Percentiles rank a stretch among this genome's conserved stretches.
These are phyloP conservation scores for Alternaria ventricosa DNA, from an alignment of 2,329 filamentous ascomycete species.

Conservation along the genomic window DNA sequence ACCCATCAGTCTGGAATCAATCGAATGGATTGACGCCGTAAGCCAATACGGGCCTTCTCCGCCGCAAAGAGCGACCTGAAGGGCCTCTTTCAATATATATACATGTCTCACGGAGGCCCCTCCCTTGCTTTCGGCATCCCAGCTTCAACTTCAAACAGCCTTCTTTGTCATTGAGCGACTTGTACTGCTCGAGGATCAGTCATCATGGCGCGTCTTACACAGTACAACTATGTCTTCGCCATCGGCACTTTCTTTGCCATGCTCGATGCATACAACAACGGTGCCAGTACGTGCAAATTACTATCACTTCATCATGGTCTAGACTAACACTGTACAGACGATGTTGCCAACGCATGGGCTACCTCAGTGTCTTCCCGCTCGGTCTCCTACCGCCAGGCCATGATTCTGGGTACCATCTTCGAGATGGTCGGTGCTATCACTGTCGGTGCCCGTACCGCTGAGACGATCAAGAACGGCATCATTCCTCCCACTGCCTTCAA, in stretches of 20 bases:
- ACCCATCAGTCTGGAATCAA: background rate
- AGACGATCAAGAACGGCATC: constrained; percentile 79
- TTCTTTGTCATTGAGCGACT: constrained; percentile 17
- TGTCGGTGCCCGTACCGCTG: constrained; percentile 63
- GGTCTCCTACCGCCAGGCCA: constrained; percentile 70
- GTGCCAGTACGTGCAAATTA: constrained; percentile 67
- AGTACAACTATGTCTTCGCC: constrained; percentile 74
- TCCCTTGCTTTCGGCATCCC: constrained; percentile 14
- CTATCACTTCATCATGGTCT: background rate
- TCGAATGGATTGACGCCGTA: background rate
- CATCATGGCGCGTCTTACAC: constrained; percentile 31
- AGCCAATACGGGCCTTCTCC: constrained; percentile 10
- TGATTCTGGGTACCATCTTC: constrained; percentile 55
- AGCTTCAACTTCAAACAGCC: constrained; percentile 24
- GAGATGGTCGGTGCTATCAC: constrained; percentile 57
- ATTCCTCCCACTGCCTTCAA: constrained; percentile 56
- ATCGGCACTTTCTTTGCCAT: constrained; percentile 79
- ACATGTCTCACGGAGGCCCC: constrained; percentile 17
- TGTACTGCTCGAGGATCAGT: constrained; percentile 17
- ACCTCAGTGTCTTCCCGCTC: constrained; percentile 83
- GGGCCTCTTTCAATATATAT: constrained; percentile 28
- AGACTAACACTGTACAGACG: constrained; percentile 57
- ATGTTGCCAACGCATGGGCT: constrained; percentile 85
- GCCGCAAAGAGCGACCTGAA: constrained; percentile 19
- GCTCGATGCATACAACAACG: constrained; percentile 80